These are phyloP conservation scores for Diplocarpon rosae DNA, from an alignment of 2,329 filamentous ascomycete species.

Conservation along the genomic window DNA sequence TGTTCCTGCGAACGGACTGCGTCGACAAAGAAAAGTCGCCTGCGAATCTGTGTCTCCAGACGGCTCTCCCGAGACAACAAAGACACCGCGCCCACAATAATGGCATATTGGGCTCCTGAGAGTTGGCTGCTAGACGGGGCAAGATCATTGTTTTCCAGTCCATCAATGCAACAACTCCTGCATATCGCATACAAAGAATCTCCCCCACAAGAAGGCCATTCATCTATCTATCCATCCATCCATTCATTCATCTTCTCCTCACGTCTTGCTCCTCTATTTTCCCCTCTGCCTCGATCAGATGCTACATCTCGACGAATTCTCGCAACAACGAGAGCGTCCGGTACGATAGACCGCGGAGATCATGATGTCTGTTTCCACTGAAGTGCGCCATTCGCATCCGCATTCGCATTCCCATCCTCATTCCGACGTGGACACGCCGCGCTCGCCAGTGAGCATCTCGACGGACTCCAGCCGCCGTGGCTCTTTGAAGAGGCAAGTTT, in stretches of 20 bases:
- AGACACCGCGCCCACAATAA: slow-evolving; percentile 24
- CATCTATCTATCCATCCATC: slow-evolving; percentile 14
- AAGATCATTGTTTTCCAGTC: slow-evolving; percentile 26
- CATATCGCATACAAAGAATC: slow-evolving; percentile 24
- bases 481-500: slow-evolving; percentile 18
- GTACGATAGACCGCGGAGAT: slow-evolving; percentile 7
- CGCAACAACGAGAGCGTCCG: slow-evolving; percentile 5
- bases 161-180: slow-evolving; percentile 19
- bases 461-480: slow-evolving; percentile 22
- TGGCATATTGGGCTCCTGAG: slow-evolving; percentile 19
- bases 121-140: slow-evolving; percentile 16
- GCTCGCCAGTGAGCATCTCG: slow-evolving; percentile 22
- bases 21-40: slow-evolving; percentile 23
- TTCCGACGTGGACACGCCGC: slow-evolving; percentile 13
- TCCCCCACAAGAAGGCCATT: slow-evolving; percentile 26
- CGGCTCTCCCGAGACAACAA: slow-evolving; percentile 28
- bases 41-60: slow-evolving; percentile 20
- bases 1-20: slow-evolving; percentile 16
- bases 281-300: slow-evolving; percentile 7
- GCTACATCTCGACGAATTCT: slow-evolving; percentile 7
- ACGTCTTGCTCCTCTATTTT: background rate
- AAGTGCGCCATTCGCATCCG: slow-evolving; percentile 9
- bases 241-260: slow-evolving; percentile 3
- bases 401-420: no score
- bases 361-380: slow-evolving; percentile 20